These are phyloP conservation scores for Ustilago esculenta DNA, from an alignment of 1,284 basidiomycete genomes.

Conservation along the genomic window DNA sequence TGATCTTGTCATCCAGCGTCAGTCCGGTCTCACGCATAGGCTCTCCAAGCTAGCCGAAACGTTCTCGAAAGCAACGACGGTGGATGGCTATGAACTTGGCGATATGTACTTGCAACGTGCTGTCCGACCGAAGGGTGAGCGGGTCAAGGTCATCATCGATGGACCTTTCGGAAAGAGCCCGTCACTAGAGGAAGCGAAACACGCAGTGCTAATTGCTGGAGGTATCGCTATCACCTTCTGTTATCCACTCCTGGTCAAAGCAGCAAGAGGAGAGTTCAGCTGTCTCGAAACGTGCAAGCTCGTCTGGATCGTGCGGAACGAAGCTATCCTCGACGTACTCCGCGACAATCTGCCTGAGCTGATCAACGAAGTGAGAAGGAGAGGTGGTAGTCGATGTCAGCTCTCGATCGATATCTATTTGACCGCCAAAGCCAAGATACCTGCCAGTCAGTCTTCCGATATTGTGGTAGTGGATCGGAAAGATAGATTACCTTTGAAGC, in stretches of 20 bases:
- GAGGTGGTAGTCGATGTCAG: conserved; percentile 3
- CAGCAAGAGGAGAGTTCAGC: conserved; percentile 4
- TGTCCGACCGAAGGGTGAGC: conserved; percentile 4
- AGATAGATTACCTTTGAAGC: not conserved
- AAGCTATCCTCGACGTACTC: conserved; percentile 17
- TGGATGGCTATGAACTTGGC: not conserved
- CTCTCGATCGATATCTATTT: conserved; percentile 25
- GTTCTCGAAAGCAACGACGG: not conserved
- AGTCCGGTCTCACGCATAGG: conserved; percentile 33
- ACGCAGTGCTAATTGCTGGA: conserved; percentile 30
- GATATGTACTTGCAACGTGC: conserved; percentile 1
- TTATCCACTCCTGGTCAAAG: conserved; percentile 30
- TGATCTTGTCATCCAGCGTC: conserved; percentile 25
- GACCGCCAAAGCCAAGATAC: not conserved
- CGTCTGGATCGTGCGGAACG: conserved; percentile 31
- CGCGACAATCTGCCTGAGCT: conserved; percentile 15
- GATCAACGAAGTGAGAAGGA: conserved; percentile 1
- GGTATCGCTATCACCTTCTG: conserved; percentile 49
- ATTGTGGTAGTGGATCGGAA: not conserved
- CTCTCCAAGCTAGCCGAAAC: conserved; percentile 5
- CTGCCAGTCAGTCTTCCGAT: not conserved
- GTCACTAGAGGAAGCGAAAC: conserved; percentile 2
- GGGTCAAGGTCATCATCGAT: conserved; percentile 34
- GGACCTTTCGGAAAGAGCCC: conserved; percentile 32
- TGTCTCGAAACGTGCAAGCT: conserved; percentile 28